A percentile compares a stretch with the other conserved stretches of the same genome.
phyloP scores from a whole-genome alignment of 176 grass and related monocot genomes.

The Avena atlantica region DNA sequence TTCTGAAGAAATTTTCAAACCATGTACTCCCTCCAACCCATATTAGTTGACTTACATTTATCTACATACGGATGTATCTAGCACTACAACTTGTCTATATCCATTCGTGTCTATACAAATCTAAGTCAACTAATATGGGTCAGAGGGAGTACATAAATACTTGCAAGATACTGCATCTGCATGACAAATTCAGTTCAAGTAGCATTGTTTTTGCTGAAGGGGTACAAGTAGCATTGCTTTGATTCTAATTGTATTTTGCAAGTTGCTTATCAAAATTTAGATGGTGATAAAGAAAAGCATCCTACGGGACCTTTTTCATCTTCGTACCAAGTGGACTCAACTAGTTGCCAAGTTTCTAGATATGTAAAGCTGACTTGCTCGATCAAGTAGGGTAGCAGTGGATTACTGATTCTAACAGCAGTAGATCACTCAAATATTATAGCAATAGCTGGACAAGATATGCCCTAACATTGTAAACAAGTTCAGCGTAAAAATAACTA shows the following conservation, averaged over 20 bases:
- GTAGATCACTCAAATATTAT: not conserved
- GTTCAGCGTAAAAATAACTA: not conserved
- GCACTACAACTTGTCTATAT: too few relatives aligned
- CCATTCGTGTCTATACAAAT: too few relatives aligned
- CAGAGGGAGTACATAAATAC: not conserved
- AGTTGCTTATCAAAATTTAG: slow-evolving; percentile 19
- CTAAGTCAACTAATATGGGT: too few relatives aligned
- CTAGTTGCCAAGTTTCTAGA: not conserved
- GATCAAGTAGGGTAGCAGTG: slow-evolving; percentile 15
- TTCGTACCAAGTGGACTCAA: not conserved
- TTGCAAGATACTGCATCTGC: slow-evolving; percentile 8
- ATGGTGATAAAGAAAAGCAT: not conserved
- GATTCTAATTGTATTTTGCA: not conserved
- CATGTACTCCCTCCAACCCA: not conserved
- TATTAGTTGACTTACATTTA: too few relatives aligned
- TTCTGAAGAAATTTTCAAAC: slow-evolving; percentile 16
- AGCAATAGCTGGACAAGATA: slow-evolving; percentile 2
- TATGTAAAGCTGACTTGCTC: not conserved
- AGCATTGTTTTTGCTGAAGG: not conserved
- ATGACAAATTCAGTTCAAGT: slow-evolving; percentile 2
- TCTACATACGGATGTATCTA: too few relatives aligned
- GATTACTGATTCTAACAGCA: slow-evolving; percentile 5
- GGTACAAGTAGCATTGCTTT: slow-evolving; percentile 19
- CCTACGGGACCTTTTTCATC: not conserved
- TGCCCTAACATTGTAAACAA: not conserved